Evolutionary conservation across 495 filamentous ascomycete species (phyloP), one percentile per base, ranked within the genome.

Genomic region (Platismatia glauca): DNA sequence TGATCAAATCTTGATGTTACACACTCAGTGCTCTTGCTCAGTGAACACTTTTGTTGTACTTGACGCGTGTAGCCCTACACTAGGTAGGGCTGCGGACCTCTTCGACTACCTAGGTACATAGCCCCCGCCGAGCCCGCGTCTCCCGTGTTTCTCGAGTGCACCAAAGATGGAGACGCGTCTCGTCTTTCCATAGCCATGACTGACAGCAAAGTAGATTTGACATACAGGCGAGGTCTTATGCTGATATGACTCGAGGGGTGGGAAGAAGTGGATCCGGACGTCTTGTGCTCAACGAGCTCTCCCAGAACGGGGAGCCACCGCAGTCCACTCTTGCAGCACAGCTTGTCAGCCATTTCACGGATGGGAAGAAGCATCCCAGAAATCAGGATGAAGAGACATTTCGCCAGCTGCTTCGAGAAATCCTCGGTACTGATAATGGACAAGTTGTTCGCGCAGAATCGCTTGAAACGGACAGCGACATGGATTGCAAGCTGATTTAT

Each of bases 401-500:
- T 59, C 75, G 81, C 11, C 79, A 84, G 64, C 78, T 91, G 27
- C 79, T 90, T 37, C 75, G 80, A 48, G 88, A 90, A 68, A 78
- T 89, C 43, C 73, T 87, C 20, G 76, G 69, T 67, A 73, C 65
- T 63, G 76, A 77, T 66, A 68, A 70, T 24, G 69, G 75, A 44
- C 44, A 59, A 27, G 68, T 73, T 46, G 64, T 77, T 62, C 68
- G 74, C 69, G 69, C 65, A 67, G 44, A 76, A 62, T 70, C 78
- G n/a, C 60, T 79, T 8, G 83, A 86, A 62, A 84, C 89, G 58
- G 84, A 86, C 64, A 72, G 89, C 56, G 80, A 84, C 11, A 82
- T 91, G 70, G 90, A 93, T 65, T 85, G 89, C 70, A 86, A 89
- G 73, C 79, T 97, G 31, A 86, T 97, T 39, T 86, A 85, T 66